A percentile compares a stretch with the other conserved stretches of the same genome.
phyloP scores from a whole-genome alignment of 2,329 filamentous ascomycete species.

The Pyrenophora tritici-repentis region DNA sequence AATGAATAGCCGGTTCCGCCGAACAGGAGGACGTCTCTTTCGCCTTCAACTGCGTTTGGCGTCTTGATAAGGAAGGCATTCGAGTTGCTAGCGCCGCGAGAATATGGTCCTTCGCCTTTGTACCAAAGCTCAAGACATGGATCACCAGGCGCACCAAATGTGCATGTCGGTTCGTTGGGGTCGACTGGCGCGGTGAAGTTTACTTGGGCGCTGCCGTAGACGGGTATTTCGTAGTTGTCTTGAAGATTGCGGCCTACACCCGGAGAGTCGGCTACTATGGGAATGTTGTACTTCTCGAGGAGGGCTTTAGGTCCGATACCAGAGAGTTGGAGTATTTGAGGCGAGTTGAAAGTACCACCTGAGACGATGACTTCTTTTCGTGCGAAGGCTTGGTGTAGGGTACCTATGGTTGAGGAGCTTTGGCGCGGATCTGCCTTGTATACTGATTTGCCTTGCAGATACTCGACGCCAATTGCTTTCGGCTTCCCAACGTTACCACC shows the following conservation, averaged over 20 bases:
- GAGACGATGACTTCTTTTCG: conserved; percentile 26
- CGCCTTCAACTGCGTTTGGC: conserved; percentile 50
- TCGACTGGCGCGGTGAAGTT: conserved; percentile 4
- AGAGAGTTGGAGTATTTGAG: conserved; percentile 66
- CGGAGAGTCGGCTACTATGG: conserved; percentile 56
- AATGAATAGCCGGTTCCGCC: conserved; percentile 55
- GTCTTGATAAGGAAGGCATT: conserved; percentile 54
- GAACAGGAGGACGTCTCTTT: conserved; percentile 59
- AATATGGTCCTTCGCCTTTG: conserved; percentile 24
- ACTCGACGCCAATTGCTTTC: conserved; percentile 51
- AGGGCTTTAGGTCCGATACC: conserved; percentile 62
- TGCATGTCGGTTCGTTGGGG: conserved; percentile 17
- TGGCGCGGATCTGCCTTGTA: conserved; percentile 52
- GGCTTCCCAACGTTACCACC: conserved; percentile 26
- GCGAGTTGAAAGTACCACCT: conserved; percentile 62
- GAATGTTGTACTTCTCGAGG: conserved; percentile 59
- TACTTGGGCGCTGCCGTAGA: conserved; percentile 55
- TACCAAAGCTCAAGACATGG: conserved; percentile 25
- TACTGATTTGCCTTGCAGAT: conserved; percentile 46
- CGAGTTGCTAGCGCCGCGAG: conserved; percentile 56
- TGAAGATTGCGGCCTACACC: conserved; percentile 29
- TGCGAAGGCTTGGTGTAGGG: conserved; percentile 20
- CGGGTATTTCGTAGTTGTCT: conserved; percentile 46
- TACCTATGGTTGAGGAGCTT: conserved; percentile 13
- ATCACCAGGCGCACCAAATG: conserved; percentile 27